Evolutionary conservation across 164 flowering plant genomes (phyloP).

Genomic region (Vitis labrusca): DNA sequence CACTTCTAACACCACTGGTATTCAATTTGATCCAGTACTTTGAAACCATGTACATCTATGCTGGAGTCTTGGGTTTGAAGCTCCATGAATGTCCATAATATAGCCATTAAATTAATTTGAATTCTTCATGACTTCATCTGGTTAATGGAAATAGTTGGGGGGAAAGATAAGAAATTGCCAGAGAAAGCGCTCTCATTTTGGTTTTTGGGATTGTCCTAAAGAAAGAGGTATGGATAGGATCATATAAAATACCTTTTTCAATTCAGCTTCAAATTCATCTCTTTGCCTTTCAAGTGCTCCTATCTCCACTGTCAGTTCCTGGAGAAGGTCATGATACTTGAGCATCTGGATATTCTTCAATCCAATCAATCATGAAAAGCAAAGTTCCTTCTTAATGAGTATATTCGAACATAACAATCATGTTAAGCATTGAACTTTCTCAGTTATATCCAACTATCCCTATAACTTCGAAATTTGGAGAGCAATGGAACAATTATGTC

Average conservation of each 20-base stretch:
- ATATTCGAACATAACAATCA: background rate
- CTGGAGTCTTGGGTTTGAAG: background rate
- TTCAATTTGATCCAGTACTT: background rate
- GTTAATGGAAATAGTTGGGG: background rate
- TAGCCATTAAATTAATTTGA: background rate
- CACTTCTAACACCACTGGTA: background rate
- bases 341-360: background rate
- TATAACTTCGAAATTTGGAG: background rate
- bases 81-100: background rate
- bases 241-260: conserved; percentile 55
- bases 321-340: conserved; percentile 19
- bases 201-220: background rate
- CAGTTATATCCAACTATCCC: background rate
- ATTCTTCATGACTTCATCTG: background rate
- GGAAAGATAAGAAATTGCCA: background rate
- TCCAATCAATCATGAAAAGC: no score
- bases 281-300: conserved; percentile 56
- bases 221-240: background rate
- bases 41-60: background rate
- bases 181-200: background rate
- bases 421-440: background rate
- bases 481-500: no score
- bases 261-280: conserved; percentile 69
- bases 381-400: background rate
- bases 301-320: conserved; percentile 73